These are phyloP conservation scores for Alternaria gansuensis DNA, from an alignment of 2,329 filamentous ascomycete species.

Conservation along the genomic window DNA sequence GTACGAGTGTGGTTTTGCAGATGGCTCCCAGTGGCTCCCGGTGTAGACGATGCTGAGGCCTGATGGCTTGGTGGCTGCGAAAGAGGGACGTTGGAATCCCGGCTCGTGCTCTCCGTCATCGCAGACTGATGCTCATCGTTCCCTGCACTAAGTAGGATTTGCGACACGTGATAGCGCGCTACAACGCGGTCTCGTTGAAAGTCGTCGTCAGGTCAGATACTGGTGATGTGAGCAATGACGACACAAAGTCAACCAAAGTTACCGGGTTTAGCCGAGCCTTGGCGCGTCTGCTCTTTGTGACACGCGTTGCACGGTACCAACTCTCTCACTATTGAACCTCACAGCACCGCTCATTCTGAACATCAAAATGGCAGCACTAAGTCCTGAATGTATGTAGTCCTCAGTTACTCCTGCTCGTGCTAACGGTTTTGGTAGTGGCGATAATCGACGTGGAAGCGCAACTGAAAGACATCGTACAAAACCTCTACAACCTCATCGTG, in stretches of 20 bases:
- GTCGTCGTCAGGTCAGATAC: conserved; percentile 19
- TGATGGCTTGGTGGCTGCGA: conserved; percentile 35
- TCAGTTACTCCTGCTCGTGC: not conserved
- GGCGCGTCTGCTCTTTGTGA: conserved; percentile 18
- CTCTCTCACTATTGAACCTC: conserved; percentile 5
- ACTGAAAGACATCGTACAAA: conserved; percentile 68
- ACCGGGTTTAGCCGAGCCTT: conserved; percentile 33
- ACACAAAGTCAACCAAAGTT: conserved; percentile 20
- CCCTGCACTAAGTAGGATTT: not conserved
- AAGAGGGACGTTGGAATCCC: conserved; percentile 32
- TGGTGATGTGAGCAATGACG: conserved; percentile 27
- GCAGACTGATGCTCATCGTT: conserved; percentile 31
- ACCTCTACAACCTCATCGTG: conserved; percentile 67
- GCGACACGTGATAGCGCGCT: conserved; percentile 26
- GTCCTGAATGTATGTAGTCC: conserved; percentile 14
- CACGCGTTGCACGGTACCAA: conserved; percentile 11
- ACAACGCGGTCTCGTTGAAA: conserved; percentile 16
- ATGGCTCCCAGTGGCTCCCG: conserved; percentile 22
- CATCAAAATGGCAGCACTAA: conserved; percentile 21
- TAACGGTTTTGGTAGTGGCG: conserved; percentile 20
- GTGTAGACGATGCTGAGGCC: conserved; percentile 25
- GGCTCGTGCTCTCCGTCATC: conserved; percentile 43
- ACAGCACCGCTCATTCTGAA: not conserved
- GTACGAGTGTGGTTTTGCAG: conserved; percentile 29
- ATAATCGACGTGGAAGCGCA: conserved; percentile 56